Percentiles rank a stretch among this genome's conserved stretches.
Conservation (phyloP, 306 rosid species). For the Sicyos baderoa region DNA sequence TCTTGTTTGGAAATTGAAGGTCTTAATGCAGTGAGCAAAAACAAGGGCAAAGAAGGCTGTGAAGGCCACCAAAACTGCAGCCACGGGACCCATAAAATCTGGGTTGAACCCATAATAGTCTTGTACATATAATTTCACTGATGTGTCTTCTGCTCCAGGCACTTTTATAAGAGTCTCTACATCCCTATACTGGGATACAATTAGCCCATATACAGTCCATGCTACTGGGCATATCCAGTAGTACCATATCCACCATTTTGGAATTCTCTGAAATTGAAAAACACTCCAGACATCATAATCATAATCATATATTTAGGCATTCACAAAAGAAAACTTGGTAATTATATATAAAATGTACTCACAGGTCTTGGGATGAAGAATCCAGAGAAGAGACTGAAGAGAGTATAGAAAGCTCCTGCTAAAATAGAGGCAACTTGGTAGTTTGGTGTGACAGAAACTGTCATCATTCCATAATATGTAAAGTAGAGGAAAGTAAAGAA, state of each 20-base stretch:
- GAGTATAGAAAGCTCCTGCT: slow-evolving; percentile 37
- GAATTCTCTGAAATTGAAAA: slow-evolving; percentile 36
- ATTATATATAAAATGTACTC: slow-evolving; percentile 22
- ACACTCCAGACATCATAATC: no score
- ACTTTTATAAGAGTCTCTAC: slow-evolving; percentile 26
- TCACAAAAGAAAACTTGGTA: not conserved
- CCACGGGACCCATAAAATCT: slow-evolving; percentile 34
- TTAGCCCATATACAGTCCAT: slow-evolving; percentile 56
- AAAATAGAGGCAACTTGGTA: slow-evolving; percentile 48
- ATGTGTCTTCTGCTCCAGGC: slow-evolving; percentile 29
- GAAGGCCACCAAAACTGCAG: slow-evolving; percentile 30
- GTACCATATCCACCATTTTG: slow-evolving; percentile 73
- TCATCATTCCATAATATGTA: slow-evolving; percentile 55
- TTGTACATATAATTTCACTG: slow-evolving; percentile 36
- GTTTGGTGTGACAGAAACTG: slow-evolving; percentile 57
- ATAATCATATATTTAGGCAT: not conserved
- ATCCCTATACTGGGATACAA: slow-evolving; percentile 56
- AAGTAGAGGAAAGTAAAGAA: slow-evolving; percentile 42
- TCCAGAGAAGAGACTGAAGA: slow-evolving; percentile 50
- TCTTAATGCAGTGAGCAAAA: slow-evolving; percentile 42
- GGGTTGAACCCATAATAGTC: slow-evolving; percentile 48
- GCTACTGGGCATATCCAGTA: slow-evolving; percentile 50
- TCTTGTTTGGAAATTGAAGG: slow-evolving; percentile 44
- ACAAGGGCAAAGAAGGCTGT: slow-evolving; percentile 36
- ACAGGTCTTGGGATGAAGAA: slow-evolving; percentile 48